phyloP scores from a whole-genome alignment of 2,329 filamentous ascomycete genomes.

The Fusarium marasasianum region DNA sequence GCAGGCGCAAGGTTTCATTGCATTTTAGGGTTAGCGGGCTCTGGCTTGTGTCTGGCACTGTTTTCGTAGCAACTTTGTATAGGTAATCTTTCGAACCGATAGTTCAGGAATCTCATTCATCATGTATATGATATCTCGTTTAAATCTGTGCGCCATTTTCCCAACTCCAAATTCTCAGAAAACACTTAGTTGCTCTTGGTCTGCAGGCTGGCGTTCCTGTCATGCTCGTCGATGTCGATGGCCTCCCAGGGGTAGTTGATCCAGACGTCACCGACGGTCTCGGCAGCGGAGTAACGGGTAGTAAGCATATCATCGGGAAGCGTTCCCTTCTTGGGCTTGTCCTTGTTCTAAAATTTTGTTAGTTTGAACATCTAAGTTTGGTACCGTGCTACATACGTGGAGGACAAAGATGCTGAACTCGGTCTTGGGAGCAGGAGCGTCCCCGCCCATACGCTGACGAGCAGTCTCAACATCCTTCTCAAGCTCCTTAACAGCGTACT shows the following conservation, averaged over 20 bases:
- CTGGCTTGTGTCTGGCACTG: not conserved
- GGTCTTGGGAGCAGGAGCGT: constrained; percentile 68
- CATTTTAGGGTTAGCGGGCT: too few species aligned
- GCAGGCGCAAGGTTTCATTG: not conserved
- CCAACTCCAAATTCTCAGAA: constrained; percentile 33
- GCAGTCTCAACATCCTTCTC: constrained; percentile 93
- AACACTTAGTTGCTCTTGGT: constrained; percentile 38
- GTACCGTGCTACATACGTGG: constrained; percentile 68
- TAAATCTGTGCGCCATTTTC: constrained; percentile 30
- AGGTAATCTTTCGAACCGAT: constrained; percentile 6
- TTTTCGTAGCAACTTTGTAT: not conserved
- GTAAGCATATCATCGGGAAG: constrained; percentile 82
- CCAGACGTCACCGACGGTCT: constrained; percentile 94
- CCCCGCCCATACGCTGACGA: constrained; percentile 74
- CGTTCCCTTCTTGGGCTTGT: constrained; percentile 92
- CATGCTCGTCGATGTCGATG: constrained; percentile 91
- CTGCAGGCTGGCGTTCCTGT: constrained; percentile 69
- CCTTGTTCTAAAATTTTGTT: constrained; percentile 77
- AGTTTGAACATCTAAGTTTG: not conserved
- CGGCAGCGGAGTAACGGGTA: constrained; percentile 82
- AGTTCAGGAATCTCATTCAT: constrained; percentile 17
- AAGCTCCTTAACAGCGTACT: constrained; percentile 92
- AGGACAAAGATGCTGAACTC: constrained; percentile 95
- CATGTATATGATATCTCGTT: constrained; percentile 17
- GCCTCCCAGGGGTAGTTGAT: constrained; percentile 99